These are phyloP conservation scores for Chaetomium sp. DNA, from an alignment of 2,329 filamentous ascomycete species.

Conservation along the genomic window DNA sequence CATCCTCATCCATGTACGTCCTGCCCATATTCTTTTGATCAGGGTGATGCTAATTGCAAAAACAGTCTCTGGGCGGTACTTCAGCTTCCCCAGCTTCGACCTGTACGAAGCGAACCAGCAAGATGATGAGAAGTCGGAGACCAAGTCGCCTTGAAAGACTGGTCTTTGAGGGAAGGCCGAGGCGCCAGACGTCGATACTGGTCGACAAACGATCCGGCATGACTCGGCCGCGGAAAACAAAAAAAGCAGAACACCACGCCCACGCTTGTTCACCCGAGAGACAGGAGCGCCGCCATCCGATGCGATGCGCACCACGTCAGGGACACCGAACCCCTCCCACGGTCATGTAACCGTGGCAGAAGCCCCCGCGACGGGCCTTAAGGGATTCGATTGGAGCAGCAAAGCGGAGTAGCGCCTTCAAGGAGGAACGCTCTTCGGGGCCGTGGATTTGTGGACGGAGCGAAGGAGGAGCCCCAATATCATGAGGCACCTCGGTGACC, in stretches of 20 bases:
- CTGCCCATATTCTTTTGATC: not conserved
- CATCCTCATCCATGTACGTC: conserved; percentile 32
- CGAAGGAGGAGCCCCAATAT: conserved; percentile 18
- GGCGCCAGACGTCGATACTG: conserved; percentile 6
- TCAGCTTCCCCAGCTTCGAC: conserved; percentile 75
- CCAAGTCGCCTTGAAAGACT: conserved; percentile 38
- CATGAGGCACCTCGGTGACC: not conserved
- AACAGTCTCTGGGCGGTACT: conserved; percentile 58
- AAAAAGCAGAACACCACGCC: conserved; percentile 20
- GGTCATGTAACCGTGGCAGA: conserved; percentile 15
- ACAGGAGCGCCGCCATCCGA: conserved; percentile 19
- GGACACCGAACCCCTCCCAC: conserved; percentile 5
- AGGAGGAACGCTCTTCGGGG: conserved; percentile 18
- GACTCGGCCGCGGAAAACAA: conserved; percentile 17
- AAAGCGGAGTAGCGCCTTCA: conserved; percentile 19
- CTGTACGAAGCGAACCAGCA: conserved; percentile 59
- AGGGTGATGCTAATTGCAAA: conserved; percentile 28
- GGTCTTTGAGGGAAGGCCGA: conserved; percentile 9
- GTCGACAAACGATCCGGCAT: conserved; percentile 11
- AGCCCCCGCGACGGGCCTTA: conserved; percentile 1
- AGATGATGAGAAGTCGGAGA: conserved; percentile 43
- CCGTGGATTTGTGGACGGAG: conserved; percentile 20
- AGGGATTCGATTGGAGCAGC: conserved; percentile 3
- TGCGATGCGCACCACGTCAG: conserved; percentile 18
- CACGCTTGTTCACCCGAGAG: conserved; percentile 16